Evolutionary conservation across 208 protist genomes (phyloP).

Genomic region (Crithidia mellificae): DNA sequence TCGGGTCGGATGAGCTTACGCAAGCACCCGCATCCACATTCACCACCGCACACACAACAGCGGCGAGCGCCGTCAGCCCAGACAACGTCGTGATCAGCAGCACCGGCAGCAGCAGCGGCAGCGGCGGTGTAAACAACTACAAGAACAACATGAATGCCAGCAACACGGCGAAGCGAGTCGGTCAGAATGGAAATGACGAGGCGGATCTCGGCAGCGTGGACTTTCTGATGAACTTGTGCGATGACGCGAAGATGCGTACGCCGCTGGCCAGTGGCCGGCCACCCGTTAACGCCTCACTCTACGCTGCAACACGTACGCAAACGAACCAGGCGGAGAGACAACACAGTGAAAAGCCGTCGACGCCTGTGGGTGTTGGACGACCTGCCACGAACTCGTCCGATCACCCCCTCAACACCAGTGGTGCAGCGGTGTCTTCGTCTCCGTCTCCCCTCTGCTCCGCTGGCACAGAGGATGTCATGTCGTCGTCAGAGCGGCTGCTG

Average conservation of each 20-base stretch:
- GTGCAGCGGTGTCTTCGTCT: slow-evolving; percentile 6
- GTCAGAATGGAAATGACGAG: background rate
- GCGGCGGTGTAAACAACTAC: too few relatives aligned
- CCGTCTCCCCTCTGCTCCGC: slow-evolving; percentile 9
- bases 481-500: slow-evolving; percentile 30
- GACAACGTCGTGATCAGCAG: too few relatives aligned
- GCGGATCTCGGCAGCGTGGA: slow-evolving; percentile 47
- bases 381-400: background rate
- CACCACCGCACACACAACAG: background rate
- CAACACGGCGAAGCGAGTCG: background rate
- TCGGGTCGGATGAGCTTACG: slow-evolving; percentile 23
- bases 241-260: slow-evolving; percentile 55
- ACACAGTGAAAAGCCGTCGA: background rate
- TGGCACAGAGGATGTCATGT: slow-evolving; percentile 20
- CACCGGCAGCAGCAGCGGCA: background rate
- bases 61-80: too few relatives aligned
- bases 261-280: slow-evolving; percentile 36
- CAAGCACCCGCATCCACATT: too few relatives aligned
- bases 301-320: background rate
- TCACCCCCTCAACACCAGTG: slow-evolving; percentile 11
- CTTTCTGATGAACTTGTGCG: slow-evolving; percentile 67
- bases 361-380: background rate
- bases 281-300: background rate
- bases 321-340: background rate
- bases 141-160: too few relatives aligned